These are phyloP conservation scores for Jasminum sambac DNA, from an alignment of 257 asterid genomes.

Conservation along the genomic window DNA sequence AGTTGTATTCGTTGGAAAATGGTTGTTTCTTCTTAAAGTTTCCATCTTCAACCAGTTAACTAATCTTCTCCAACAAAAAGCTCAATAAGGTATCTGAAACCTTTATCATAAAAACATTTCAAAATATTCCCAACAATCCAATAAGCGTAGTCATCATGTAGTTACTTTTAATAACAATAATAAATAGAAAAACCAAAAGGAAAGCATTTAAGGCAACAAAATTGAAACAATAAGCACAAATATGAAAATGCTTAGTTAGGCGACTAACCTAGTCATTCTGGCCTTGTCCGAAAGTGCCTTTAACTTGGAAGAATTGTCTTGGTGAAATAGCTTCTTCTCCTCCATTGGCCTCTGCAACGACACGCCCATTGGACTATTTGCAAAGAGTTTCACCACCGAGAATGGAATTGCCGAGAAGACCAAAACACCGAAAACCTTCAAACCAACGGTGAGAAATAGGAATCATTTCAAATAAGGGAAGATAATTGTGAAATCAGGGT, in stretches of 20 bases:
- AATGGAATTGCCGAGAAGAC: conserved; percentile 89
- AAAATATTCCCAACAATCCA: conserved; percentile 91
- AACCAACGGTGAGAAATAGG: too few species aligned
- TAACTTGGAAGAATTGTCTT: conserved; percentile 56
- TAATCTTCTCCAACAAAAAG: conserved; percentile 20
- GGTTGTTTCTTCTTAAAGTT: conserved; percentile 13
- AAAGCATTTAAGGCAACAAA: too few species aligned
- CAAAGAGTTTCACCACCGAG: conserved; percentile 68
- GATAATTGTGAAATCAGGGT: too few species aligned
- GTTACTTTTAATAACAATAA: background rate
- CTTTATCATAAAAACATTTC: conserved; percentile 97
- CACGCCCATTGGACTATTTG: conserved; percentile 77
- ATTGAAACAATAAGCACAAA: background rate
- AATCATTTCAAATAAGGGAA: too few species aligned
- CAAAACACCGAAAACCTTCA: conserved; percentile 84
- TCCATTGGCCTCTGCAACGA: conserved; percentile 74
- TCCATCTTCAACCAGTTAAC: conserved; percentile 12
- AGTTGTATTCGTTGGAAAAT: conserved; percentile 11
- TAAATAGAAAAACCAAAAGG: background rate
- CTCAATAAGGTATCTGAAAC: conserved; percentile 67
- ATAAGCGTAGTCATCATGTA: conserved; percentile 67
- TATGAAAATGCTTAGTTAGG: background rate
- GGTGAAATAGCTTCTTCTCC: conserved; percentile 61
- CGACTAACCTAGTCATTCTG: conserved; percentile 60
- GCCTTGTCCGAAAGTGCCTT: conserved; percentile 65